These are phyloP conservation scores for Myxozyma udenii DNA, from an alignment of 805 yeast species.

Conservation along the genomic window DNA sequence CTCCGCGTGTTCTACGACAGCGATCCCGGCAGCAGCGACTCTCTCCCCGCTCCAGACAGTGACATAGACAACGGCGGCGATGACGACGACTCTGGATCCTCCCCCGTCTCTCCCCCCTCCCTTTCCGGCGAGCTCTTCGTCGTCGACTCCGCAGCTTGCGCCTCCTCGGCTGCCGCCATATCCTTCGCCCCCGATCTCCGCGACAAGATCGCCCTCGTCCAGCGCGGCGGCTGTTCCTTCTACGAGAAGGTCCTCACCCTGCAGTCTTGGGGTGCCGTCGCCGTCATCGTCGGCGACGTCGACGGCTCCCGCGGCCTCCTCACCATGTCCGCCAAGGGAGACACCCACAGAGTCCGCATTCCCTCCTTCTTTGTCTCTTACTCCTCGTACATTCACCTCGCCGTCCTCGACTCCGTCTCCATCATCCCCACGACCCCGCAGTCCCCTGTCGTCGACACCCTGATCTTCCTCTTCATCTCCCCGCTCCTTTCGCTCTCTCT, in stretches of 20 bases:
- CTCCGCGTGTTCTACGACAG: too few relatives aligned
- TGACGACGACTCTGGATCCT: not conserved
- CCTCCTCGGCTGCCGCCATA: conserved; percentile 1
- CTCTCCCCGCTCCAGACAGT: too few relatives aligned
- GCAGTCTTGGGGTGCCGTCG: conserved; percentile 47
- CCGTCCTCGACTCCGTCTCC: conserved; percentile 22
- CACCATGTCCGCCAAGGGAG: conserved; percentile 53
- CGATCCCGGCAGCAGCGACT: too few relatives aligned
- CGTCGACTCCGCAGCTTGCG: conserved; percentile 33
- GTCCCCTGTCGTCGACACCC: conserved; percentile 39
- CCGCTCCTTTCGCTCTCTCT: conserved; percentile 43
- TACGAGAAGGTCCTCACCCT: conserved; percentile 50
- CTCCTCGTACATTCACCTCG: conserved; percentile 41
- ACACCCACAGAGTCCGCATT: conserved; percentile 44
- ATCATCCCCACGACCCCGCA: conserved; percentile 34
- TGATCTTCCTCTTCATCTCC: conserved; percentile 40
- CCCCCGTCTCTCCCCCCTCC: conserved; percentile 7
- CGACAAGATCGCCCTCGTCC: conserved; percentile 40
- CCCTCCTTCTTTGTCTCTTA: conserved; percentile 55
- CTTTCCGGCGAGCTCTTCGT: conserved; percentile 32
- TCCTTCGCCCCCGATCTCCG: conserved; percentile 30
- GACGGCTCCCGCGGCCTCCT: conserved; percentile 47
- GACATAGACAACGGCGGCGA: conserved; percentile 8
- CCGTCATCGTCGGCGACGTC: conserved; percentile 58
- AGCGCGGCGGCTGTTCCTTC: conserved; percentile 56